phyloP scores from a whole-genome alignment of 768 basidiomycete genomes.

The Rhodotorula graminis region DNA sequence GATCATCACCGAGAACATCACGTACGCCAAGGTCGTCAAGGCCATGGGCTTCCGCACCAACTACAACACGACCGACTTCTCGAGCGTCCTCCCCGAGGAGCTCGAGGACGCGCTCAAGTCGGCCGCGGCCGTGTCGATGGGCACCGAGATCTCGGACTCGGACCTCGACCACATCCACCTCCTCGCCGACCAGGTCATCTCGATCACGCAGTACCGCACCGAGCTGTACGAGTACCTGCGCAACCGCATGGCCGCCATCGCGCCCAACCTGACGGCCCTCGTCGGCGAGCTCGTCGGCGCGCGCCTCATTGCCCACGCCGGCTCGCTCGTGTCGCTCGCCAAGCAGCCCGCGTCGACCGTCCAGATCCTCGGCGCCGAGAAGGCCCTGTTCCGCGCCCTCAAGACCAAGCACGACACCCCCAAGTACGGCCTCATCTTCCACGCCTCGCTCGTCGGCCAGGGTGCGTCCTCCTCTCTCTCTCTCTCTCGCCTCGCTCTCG shows the following conservation, averaged over 20 bases:
- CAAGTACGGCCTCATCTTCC: slow-evolving; percentile 99
- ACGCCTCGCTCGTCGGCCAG: slow-evolving; percentile 53
- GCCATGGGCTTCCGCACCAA: slow-evolving; percentile 97
- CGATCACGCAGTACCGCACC: slow-evolving; percentile 87
- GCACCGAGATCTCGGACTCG: slow-evolving; percentile 94
- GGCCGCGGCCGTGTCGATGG: slow-evolving; percentile 97
- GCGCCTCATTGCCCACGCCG: slow-evolving; percentile 60
- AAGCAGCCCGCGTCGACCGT: slow-evolving; percentile 54
- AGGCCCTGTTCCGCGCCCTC: slow-evolving; percentile 53
- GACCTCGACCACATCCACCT: slow-evolving; percentile 96
- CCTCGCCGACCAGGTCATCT: slow-evolving; percentile 95
- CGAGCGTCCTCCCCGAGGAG: slow-evolving; percentile 89
- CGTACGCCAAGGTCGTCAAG: slow-evolving; percentile 90
- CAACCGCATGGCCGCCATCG: slow-evolving; percentile 97
- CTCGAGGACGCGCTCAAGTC: slow-evolving; percentile 90
- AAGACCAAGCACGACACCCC: slow-evolving; percentile 55
- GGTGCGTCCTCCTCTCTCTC: slow-evolving; percentile 43
- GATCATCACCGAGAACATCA: slow-evolving; percentile 93
- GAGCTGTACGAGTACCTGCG: slow-evolving; percentile 94
- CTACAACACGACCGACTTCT: slow-evolving; percentile 76
- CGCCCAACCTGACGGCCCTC: slow-evolving; percentile 87
- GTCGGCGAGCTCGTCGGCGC: slow-evolving; percentile 76
- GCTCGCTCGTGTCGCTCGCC: slow-evolving; percentile 51
- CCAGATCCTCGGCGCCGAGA: slow-evolving; percentile 54
- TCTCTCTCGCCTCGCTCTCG: no score